A percentile compares a stretch with the other conserved stretches of the same genome.
Evolutionary conservation across 345 rosid genomes (phyloP).

Genomic region (Eucalyptus victrix): DNA sequence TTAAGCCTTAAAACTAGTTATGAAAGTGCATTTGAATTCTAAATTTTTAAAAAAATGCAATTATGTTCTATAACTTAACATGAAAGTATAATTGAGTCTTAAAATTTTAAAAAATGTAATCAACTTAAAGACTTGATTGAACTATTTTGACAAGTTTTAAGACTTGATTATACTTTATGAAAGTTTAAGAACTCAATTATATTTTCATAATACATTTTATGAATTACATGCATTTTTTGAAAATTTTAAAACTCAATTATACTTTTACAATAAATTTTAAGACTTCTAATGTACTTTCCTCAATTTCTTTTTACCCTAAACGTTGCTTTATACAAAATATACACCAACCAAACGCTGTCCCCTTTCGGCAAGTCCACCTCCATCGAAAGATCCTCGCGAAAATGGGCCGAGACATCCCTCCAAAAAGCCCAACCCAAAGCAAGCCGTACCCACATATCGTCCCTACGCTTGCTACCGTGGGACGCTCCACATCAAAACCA

Average conservation of each 20-base stretch:
- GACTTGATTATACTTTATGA: rapidly evolving
- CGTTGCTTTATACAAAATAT: not conserved
- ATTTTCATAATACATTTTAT: rapidly evolving
- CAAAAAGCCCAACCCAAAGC: not conserved
- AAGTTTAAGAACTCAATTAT: rapidly evolving
- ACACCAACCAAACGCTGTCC: not conserved
- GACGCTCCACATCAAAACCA: not conserved
- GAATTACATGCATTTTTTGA: too few species aligned
- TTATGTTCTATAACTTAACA: rapidly evolving
- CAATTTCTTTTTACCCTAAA: rapidly evolving
- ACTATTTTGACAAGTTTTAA: rapidly evolving
- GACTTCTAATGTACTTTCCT: too few species aligned
- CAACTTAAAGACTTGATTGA: rapidly evolving
- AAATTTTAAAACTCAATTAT: too few species aligned
- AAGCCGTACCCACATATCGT: not conserved
- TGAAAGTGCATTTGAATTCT: rapidly evolving
- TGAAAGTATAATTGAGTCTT: rapidly evolving
- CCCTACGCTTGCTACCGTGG: not conserved
- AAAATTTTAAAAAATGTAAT: rapidly evolving
- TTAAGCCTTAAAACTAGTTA: too few species aligned
- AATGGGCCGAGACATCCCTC: not conserved
- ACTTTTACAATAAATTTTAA: too few species aligned
- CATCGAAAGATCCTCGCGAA: not conserved
- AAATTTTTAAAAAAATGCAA: rapidly evolving
- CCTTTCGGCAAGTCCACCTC: not conserved